Evolutionary conservation across 352 stramenopile genomes (phyloP), one percentile per base, ranked within the genome.

Genomic region (Elongisporangium senticosum): DNA sequence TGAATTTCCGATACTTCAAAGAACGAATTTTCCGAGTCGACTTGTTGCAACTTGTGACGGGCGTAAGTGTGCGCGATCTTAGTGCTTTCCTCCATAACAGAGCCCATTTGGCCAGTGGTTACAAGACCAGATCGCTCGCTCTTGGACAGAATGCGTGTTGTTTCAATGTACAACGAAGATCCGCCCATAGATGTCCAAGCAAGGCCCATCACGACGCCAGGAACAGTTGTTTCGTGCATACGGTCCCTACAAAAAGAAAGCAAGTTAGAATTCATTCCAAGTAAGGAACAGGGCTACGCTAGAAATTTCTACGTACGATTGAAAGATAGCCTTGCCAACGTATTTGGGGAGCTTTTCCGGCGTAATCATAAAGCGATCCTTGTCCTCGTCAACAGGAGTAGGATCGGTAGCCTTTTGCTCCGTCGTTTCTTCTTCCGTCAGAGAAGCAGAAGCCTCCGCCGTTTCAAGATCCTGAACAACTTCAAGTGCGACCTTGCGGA

Each of bases 161-260:
- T 95, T 79, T 99, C 98, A 70, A 99, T 98, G 72, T 99, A 99
- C n/a, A 99, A 72, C 21, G 96, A 96, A 5, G 93, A 95, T 21
- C 98, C 98, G 61, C 98, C 98, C 94, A 99, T 98, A 15, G 95
- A 89, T 3, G 96, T 99, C 92, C 97, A 99, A 0, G 97, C 97
- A 43, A 99, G 78, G 6, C 98, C 98, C 96, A 99, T 99, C 1
- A 99, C 97, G 58, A 99, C 97, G 55, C 98, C 90, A 15, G 90
- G 83, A 28, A 95, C 82, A n/a, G 90, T 64, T 52, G 75, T 96
- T 51, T 98, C 90, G 71, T 99, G 99, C 67, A 99, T 87, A 13
- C 96, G 88, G 65, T 99, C 97, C 53, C 86, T 94, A 64, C 8
- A 49, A 19, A n/a, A 43, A 14, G 26, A 5, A 21, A 55, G 13